Evolutionary conservation across 139 green algal genomes (phyloP).

Genomic region (Tetraselmis chui): DNA sequence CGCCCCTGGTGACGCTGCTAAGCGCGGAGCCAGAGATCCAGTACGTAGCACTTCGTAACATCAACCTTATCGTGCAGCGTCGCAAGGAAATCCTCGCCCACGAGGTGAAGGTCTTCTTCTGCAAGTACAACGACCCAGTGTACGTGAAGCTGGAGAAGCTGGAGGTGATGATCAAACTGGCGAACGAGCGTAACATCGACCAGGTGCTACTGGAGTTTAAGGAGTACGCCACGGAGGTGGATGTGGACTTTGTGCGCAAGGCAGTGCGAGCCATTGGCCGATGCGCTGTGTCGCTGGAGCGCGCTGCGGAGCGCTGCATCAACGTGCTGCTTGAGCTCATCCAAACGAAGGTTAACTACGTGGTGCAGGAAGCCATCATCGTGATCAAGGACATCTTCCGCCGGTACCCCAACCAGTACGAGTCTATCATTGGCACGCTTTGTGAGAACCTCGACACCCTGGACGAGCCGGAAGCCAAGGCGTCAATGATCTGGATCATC

Average conservation of each 20-base stretch:
- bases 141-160: slow-evolving; percentile 99
- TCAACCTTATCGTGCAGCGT: slow-evolving; percentile 89
- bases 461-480: slow-evolving; percentile 96
- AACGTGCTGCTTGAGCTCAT: slow-evolving; percentile 97
- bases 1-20: slow-evolving; percentile 95
- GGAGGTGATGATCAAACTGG: slow-evolving; percentile 95
- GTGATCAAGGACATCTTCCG: slow-evolving; percentile 98
- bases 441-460: slow-evolving; percentile 93
- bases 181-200: slow-evolving; percentile 85
- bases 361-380: slow-evolving; percentile 95
- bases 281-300: slow-evolving; percentile 85
- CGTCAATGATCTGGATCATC: slow-evolving; percentile 94
- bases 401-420: slow-evolving; percentile 88
- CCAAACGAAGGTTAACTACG: slow-evolving; percentile 91
- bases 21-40: slow-evolving; percentile 90
- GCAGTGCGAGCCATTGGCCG: slow-evolving; percentile 86
- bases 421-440: slow-evolving; percentile 89
- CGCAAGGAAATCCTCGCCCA: slow-evolving; percentile 51
- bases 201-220: slow-evolving; percentile 98
- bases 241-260: slow-evolving; percentile 97
- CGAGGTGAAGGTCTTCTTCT: slow-evolving; percentile 99
- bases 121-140: slow-evolving; percentile 99
- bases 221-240: slow-evolving; percentile 98
- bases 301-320: slow-evolving; percentile 88
- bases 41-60: slow-evolving; percentile 98